Evolutionary conservation across 179 eudicot genomes (phyloP).

Genomic region (Spergularia azorica): DNA sequence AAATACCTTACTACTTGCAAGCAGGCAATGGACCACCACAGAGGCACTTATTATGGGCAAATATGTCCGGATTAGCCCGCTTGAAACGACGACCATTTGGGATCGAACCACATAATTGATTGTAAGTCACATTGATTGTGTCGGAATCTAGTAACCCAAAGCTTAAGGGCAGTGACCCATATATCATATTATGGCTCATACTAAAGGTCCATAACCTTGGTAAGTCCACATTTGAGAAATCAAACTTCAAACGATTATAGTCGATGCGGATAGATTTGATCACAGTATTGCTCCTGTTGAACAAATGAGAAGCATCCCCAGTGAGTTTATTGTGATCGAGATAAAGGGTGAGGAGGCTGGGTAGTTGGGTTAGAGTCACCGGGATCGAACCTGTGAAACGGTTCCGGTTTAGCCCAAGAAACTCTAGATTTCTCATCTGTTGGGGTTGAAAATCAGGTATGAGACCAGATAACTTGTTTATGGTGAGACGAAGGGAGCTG

Average conservation of each 20-base stretch:
- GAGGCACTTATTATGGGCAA: conserved; percentile 31
- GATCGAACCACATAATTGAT: conserved; percentile 27
- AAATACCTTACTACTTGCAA: conserved; percentile 17
- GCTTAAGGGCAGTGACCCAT: conserved; percentile 22
- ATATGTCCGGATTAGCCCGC: conserved; percentile 8
- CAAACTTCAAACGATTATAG: conserved; percentile 4
- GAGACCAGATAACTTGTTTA: conserved; percentile 15
- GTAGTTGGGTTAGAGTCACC: not conserved
- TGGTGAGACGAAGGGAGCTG: conserved; percentile 1
- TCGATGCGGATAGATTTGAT: not conserved
- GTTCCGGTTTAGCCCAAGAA: conserved; percentile 1
- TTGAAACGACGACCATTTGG: conserved; percentile 21
- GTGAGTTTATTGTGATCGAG: conserved; percentile 6
- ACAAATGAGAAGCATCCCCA: conserved; percentile 25
- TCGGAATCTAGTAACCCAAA: not conserved
- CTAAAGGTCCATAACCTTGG: not conserved
- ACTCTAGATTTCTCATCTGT: not conserved
- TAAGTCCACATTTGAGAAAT: conserved; percentile 17
- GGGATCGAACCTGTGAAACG: conserved; percentile 19
- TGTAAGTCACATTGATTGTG: conserved; percentile 22
- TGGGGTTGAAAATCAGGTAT: conserved; percentile 7
- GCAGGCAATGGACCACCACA: conserved; percentile 27
- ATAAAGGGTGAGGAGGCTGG: conserved; percentile 9
- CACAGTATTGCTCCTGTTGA: conserved; percentile 7
- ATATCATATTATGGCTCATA: conserved; percentile 27